Conservation (phyloP, 1,284 basidiomycete genomes). For the Rhodofomes roseus region DNA sequence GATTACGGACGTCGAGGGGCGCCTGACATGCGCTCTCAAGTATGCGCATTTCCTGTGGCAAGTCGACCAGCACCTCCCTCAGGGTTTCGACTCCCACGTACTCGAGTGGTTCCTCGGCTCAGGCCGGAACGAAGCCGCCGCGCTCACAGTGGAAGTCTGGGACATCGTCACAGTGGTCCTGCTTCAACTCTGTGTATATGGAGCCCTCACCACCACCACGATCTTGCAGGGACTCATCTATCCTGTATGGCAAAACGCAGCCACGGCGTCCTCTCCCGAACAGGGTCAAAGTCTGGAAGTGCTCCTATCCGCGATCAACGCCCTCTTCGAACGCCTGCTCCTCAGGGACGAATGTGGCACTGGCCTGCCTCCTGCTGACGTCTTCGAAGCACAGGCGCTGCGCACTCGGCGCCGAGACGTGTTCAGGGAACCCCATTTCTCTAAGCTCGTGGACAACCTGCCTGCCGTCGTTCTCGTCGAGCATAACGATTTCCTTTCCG, state of each 20-base stretch:
- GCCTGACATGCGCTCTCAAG: constrained; percentile 50
- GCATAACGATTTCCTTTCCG: constrained; percentile 49
- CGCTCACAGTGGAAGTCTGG: constrained; percentile 60
- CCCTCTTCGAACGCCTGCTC: constrained; percentile 56
- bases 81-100: constrained; percentile 64
- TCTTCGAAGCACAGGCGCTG: constrained; percentile 64
- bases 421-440: constrained; percentile 62
- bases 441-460: constrained; percentile 54
- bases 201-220: constrained; percentile 66
- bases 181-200: constrained; percentile 61
- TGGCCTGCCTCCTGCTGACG: constrained; percentile 42
- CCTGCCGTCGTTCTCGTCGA: constrained; percentile 69
- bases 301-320: constrained; percentile 58
- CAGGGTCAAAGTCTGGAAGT: constrained; percentile 41
- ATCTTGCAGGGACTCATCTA: constrained; percentile 70
- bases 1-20: constrained; percentile 42
- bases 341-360: constrained; percentile 48
- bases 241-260: constrained; percentile 63
- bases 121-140: constrained; percentile 57
- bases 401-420: constrained; percentile 63
- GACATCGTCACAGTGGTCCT: constrained; percentile 58
- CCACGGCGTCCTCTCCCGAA: constrained; percentile 33
- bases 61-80: constrained; percentile 69
- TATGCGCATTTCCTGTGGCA: constrained; percentile 69
- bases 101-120: constrained; percentile 65